phyloP scores from a whole-genome alignment of 257 asterid genomes.

The Misopates orontium region DNA sequence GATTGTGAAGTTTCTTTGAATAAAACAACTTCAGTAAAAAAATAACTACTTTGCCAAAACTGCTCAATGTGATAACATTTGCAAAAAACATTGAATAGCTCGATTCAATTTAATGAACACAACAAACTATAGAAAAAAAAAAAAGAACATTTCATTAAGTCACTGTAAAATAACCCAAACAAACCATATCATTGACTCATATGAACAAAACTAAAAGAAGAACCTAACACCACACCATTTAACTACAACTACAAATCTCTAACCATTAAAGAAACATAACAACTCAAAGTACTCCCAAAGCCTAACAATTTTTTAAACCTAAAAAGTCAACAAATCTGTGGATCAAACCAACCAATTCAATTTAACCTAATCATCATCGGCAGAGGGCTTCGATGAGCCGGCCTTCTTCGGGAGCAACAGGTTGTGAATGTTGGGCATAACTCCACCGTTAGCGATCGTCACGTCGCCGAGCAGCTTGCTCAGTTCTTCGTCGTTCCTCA shows the following conservation, averaged over 20 bases:
- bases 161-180: too few relatives aligned
- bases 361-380: slow-evolving; percentile 45
- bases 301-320: slow-evolving; percentile 4
- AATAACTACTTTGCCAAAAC: too few relatives aligned
- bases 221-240: slow-evolving; percentile 10
- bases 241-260: slow-evolving; percentile 8
- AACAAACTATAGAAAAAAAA: neutral
- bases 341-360: neutral
- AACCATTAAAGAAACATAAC: neutral
- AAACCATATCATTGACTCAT: slow-evolving; percentile 19
- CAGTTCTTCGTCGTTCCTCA: slow-evolving; percentile 55
- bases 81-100: too few relatives aligned
- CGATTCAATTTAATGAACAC: neutral
- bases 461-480: slow-evolving; percentile 58
- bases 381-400: slow-evolving; percentile 43
- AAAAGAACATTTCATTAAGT: slow-evolving; percentile 5
- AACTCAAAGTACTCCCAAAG: slow-evolving; percentile 2
- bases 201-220: slow-evolving; percentile 29
- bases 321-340: neutral
- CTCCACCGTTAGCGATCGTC: slow-evolving; percentile 55
- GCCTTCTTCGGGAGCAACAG: slow-evolving; percentile 53
- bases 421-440: slow-evolving; percentile 58
- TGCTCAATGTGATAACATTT: too few relatives aligned
- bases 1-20: too few relatives aligned
- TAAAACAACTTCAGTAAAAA: too few relatives aligned